These are phyloP conservation scores for Saccharomycopsis phalli DNA, from an alignment of 1,139 yeast genomes.

Conservation along the genomic window DNA sequence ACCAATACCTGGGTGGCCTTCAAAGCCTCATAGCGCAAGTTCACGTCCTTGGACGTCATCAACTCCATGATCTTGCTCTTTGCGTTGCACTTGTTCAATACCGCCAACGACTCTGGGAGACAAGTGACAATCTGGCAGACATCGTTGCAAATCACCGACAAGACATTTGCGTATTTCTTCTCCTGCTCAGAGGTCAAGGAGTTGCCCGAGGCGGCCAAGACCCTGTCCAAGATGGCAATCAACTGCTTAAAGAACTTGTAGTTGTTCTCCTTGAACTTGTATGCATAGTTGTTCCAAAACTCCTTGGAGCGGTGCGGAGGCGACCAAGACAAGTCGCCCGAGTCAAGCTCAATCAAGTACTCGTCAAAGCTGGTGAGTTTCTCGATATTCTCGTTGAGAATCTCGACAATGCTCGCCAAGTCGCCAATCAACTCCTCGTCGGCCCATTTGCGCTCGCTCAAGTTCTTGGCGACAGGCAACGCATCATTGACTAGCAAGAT, in stretches of 20 bases:
- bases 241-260: constrained; percentile 63
- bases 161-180: constrained; percentile 27
- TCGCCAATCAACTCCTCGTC: constrained; percentile 86
- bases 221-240: constrained; percentile 32
- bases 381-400: constrained; percentile 62
- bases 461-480: constrained; percentile 53
- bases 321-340: constrained; percentile 75
- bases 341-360: constrained; percentile 74
- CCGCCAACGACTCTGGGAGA: constrained; percentile 45
- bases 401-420: constrained; percentile 46
- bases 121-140: constrained; percentile 63
- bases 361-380: constrained; percentile 89
- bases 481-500: constrained; percentile 75
- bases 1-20: constrained; percentile 89
- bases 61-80: constrained; percentile 79
- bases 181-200: constrained; percentile 18
- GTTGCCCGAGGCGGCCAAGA: constrained; percentile 19
- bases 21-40: constrained; percentile 89
- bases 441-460: constrained; percentile 84
- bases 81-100: constrained; percentile 43
- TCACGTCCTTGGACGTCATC: constrained; percentile 75
- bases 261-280: constrained; percentile 65
- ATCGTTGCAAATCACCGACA: constrained; percentile 63
- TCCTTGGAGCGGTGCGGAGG: constrained; percentile 87
- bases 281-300: constrained; percentile 82